phyloP scores from a whole-genome alignment of 805 yeast genomes.

The Blastobotrys chiropterorum region DNA sequence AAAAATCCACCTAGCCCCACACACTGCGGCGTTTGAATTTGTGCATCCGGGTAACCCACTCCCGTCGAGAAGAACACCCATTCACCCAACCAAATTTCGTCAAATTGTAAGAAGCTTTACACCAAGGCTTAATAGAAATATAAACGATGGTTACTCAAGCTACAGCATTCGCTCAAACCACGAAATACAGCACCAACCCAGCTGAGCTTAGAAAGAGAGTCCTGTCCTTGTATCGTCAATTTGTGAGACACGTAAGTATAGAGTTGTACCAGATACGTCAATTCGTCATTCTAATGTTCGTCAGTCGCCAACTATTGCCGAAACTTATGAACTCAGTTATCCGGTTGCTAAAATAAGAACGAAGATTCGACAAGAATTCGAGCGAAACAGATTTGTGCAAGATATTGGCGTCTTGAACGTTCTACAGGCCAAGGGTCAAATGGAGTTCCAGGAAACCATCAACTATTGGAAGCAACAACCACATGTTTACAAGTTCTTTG shows the following conservation, averaged over 20 bases:
- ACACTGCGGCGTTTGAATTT: not conserved
- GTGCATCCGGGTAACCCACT: not conserved
- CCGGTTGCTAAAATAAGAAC: constrained; percentile 76
- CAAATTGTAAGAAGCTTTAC: not conserved
- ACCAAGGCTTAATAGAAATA: not conserved
- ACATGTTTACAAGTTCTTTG: constrained; percentile 77
- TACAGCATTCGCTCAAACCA: constrained; percentile 79
- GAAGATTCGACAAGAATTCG: constrained; percentile 83
- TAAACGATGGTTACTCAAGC: constrained; percentile 54
- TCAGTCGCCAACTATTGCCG: constrained; percentile 34
- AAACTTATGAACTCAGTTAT: constrained; percentile 41
- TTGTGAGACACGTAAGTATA: constrained; percentile 40
- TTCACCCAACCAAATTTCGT: constrained; percentile 4
- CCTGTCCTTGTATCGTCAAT: constrained; percentile 66
- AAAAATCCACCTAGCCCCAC: not conserved
- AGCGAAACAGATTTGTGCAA: constrained; percentile 69
- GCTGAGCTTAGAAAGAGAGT: constrained; percentile 60
- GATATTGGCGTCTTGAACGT: constrained; percentile 63
- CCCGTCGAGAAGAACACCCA: not conserved
- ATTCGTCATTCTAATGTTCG: too few relatives aligned
- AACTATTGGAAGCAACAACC: constrained; percentile 89
- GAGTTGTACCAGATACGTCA: not conserved
- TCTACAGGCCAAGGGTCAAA: constrained; percentile 73
- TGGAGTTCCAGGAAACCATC: constrained; percentile 83
- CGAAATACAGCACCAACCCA: constrained; percentile 56